Conservation (phyloP, 768 basidiomycete genomes). For the Boletus patriciae region DNA sequence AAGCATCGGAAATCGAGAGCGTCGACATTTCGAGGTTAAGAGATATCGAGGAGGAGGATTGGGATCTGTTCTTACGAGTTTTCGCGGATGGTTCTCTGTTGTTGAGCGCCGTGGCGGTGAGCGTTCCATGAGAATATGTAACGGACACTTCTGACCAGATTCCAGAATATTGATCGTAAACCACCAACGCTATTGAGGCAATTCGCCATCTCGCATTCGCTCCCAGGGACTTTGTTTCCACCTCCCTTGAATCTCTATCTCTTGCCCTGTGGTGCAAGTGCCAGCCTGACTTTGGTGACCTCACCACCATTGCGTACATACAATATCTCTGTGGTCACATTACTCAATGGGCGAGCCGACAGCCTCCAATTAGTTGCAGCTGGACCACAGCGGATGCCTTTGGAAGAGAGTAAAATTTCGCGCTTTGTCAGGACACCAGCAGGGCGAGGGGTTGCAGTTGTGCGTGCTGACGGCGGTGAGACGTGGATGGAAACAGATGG, state of each 20-base stretch:
- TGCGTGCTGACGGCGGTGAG: conserved; percentile 62
- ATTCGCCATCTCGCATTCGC: conserved; percentile 68
- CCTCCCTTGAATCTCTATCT: conserved; percentile 54
- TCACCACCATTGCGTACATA: conserved; percentile 66
- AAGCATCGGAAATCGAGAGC: conserved; percentile 21
- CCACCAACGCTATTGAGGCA: conserved; percentile 82
- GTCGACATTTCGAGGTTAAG: conserved; percentile 42
- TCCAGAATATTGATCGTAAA: conserved; percentile 82
- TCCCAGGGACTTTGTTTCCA: conserved; percentile 46
- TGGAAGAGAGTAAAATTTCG: conserved; percentile 54
- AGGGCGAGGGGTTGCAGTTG: conserved; percentile 69
- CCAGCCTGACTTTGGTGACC: conserved; percentile 57
- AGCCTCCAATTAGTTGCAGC: conserved; percentile 48
- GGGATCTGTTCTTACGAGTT: conserved; percentile 78
- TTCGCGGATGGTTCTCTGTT: conserved; percentile 72
- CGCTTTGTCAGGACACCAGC: conserved; percentile 77
- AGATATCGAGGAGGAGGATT: conserved; percentile 70
- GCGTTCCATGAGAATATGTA: conserved; percentile 25
- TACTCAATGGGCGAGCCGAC: conserved; percentile 61
- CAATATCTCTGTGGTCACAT: conserved; percentile 54
- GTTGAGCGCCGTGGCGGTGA: conserved; percentile 70
- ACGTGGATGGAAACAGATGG: conserved; percentile 55
- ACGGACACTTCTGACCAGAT: conserved; percentile 4
- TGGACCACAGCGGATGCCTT: conserved; percentile 38
- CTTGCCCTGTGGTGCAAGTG: conserved; percentile 47